phyloP scores from a whole-genome alignment of 78 protist species.

The Dictyostelium intermedium region DNA sequence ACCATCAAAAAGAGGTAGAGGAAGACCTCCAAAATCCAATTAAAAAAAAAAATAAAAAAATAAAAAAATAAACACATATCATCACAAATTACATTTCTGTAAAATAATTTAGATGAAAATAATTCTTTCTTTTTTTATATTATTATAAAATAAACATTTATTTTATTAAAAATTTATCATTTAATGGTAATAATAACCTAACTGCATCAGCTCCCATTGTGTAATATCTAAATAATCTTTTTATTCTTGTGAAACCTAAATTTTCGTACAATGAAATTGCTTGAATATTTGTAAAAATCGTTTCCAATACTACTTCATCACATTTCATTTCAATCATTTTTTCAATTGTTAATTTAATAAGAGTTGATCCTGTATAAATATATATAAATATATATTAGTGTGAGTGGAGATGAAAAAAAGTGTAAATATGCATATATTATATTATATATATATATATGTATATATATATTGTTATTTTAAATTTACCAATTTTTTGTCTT shows the following conservation, averaged over 20 bases:
- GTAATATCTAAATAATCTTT: constrained; percentile 89
- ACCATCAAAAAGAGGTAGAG: neutral
- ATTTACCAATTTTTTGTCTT: constrained; percentile 76
- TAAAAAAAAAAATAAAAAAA: neutral
- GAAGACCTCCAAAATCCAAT: neutral
- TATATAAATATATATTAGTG: no score
- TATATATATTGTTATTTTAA: neutral
- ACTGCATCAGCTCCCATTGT: constrained; percentile 78
- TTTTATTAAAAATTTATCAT: constrained; percentile 36
- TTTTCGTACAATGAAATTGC: constrained; percentile 90
- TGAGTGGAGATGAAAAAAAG: no score
- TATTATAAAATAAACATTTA: no score
- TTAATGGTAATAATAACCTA: constrained; percentile 58
- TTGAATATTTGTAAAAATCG: constrained; percentile 85
- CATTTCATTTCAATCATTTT: constrained; percentile 68
- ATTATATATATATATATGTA: neutral
- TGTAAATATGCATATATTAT: no score
- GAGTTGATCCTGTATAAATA: constrained; percentile 17
- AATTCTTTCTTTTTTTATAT: no score
- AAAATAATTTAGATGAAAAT: neutral
- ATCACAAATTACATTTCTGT: neutral
- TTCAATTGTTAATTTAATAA: constrained; percentile 47
- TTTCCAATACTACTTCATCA: constrained; percentile 90
- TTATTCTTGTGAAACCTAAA: constrained; percentile 91
- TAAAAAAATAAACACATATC: neutral